Conservation (phyloP, 371 early-diverging fungal species). For the Rhizopus arrhizus region DNA sequence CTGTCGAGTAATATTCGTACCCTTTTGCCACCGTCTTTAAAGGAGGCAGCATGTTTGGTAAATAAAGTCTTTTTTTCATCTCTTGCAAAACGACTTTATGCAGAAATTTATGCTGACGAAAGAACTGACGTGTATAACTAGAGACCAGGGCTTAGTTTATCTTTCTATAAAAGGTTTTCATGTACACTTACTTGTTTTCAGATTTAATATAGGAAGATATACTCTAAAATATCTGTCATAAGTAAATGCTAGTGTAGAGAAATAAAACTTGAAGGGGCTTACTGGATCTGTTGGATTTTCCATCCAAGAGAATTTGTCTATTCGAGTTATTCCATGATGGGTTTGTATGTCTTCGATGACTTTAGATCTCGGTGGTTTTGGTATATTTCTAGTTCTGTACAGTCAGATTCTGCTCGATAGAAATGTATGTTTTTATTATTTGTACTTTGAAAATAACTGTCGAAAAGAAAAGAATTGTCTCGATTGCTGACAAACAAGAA, state of each 20-base stretch:
- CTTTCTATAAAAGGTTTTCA: background rate
- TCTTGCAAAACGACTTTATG: conserved; percentile 48
- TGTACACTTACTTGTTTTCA: conserved; percentile 56
- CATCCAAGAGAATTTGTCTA: conserved; percentile 67
- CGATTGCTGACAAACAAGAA: background rate
- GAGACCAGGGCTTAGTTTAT: background rate
- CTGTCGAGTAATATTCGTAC: conserved; percentile 67
- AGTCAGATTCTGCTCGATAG: background rate
- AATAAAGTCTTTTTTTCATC: conserved; percentile 58
- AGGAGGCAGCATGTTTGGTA: conserved; percentile 49
- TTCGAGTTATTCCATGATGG: conserved; percentile 48
- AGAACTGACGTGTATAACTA: conserved; percentile 33
- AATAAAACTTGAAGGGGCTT: conserved; percentile 10
- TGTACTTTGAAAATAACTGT: conserved; percentile 20
- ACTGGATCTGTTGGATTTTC: conserved; percentile 55
- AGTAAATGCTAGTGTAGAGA: background rate
- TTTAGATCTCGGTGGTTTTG: conserved; percentile 44
- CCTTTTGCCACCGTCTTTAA: conserved; percentile 58
- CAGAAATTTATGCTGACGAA: conserved; percentile 39
- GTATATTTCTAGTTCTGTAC: conserved; percentile 17
- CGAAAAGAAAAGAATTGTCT: conserved; percentile 13
- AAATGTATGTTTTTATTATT: background rate
- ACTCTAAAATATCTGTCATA: conserved; percentile 27
- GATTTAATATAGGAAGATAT: conserved; percentile 54
- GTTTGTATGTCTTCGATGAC: conserved; percentile 40